phyloP scores from a whole-genome alignment of 768 basidiomycete genomes.

The Rhodotorula graminis region DNA sequence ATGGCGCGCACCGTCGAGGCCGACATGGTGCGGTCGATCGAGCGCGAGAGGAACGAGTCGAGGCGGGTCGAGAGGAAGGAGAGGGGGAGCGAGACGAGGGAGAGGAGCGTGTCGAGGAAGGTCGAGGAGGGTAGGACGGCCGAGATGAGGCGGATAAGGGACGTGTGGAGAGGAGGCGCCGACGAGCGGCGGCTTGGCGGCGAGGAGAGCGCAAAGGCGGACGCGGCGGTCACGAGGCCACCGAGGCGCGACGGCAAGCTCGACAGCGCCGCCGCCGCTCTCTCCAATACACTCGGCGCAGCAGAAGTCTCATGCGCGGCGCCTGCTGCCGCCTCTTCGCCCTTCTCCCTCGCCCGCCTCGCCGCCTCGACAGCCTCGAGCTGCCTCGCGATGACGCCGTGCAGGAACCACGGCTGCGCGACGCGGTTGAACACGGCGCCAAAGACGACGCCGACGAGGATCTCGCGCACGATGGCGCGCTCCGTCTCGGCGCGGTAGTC shows the following conservation, averaged over 20 bases:
- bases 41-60: constrained; percentile 62
- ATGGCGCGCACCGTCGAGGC: constrained; percentile 56
- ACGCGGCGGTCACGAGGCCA: rapidly evolving
- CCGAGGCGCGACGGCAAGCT: not conserved
- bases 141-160: constrained; percentile 9
- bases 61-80: constrained; percentile 56
- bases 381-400: constrained; percentile 62
- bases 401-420: constrained; percentile 85
- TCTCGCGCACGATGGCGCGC: constrained; percentile 75
- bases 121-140: constrained; percentile 53
- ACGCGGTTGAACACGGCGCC: constrained; percentile 57
- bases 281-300: not conserved
- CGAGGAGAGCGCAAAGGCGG: constrained; percentile 53
- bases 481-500: constrained; percentile 75
- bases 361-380: constrained; percentile 48
- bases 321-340: not conserved
- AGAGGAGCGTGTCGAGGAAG: constrained; percentile 49
- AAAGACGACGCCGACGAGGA: constrained; percentile 71
- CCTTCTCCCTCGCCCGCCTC: not conserved
- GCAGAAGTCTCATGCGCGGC: not conserved
- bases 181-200: constrained; percentile 63
- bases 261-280: constrained; percentile 40
- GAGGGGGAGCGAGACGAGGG: constrained; percentile 53
- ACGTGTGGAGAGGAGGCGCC: constrained; percentile 40
- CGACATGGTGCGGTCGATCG: constrained; percentile 59